Percentiles rank a stretch among this genome's conserved stretches.
Conservation (phyloP, 2,329 filamentous ascomycete species). For the Penicillium sp. region DNA sequence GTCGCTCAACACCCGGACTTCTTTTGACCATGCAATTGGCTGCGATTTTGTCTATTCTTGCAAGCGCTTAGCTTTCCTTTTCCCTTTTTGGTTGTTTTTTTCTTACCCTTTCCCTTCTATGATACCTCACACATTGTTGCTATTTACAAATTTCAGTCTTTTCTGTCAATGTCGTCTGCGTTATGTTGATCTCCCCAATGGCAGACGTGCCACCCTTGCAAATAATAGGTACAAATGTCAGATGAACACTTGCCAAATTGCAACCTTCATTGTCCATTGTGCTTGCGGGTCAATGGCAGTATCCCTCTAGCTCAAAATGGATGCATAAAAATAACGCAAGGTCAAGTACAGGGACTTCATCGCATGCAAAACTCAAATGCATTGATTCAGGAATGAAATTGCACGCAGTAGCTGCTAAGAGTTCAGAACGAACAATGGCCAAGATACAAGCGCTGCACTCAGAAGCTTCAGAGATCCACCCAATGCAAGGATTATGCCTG, state of each 20-base stretch:
- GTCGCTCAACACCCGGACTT: neutral
- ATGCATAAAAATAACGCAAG: neutral
- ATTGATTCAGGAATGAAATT: neutral
- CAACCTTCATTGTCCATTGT: neutral
- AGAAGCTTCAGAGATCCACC: neutral
- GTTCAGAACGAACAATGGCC: no score
- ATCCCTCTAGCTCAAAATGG: neutral
- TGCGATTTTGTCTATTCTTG: neutral
- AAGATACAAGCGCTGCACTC: neutral
- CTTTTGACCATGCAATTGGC: neutral
- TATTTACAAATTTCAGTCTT: neutral
- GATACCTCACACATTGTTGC: constrained; percentile 4
- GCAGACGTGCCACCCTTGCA: neutral
- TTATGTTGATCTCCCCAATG: neutral
- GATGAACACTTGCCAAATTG: neutral
- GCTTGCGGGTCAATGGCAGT: neutral
- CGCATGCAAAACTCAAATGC: neutral
- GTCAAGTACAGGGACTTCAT: neutral
- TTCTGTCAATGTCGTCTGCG: neutral
- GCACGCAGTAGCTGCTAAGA: neutral
- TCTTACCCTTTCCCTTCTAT: neutral
- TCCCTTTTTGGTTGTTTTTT: neutral
- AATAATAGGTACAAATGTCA: neutral
- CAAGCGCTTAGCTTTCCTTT: neutral
- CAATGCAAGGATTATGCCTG: neutral